Evolutionary conservation across 208 protist species (phyloP), one percentile per base, ranked within the genome.

Genomic region (Entamoeba moshkovskii): DNA sequence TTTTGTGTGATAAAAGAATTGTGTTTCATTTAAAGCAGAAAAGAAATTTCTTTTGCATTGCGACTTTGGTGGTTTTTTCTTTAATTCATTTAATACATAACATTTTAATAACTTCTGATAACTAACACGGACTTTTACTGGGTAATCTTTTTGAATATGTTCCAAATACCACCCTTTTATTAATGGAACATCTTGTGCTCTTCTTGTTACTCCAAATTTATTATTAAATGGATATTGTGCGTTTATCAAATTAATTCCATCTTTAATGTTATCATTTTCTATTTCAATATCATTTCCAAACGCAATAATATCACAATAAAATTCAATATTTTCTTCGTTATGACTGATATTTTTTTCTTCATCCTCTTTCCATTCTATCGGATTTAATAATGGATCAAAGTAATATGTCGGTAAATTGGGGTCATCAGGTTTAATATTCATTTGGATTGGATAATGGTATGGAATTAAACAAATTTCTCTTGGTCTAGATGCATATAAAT

Each of bases 1-100:
- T 91, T 98, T 97, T 3, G 99, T 99, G 45, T 97, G 98, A 94
- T 99, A 98, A 97, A 99, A 99, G 96, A 99, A 99, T 96, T 99
- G 99, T 16, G 99, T 98, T 25, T 97, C 95, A 29, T 96, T 95
- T 5, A 99, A 96, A 46, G 97, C 96, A 48, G 97, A 97, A 73
- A 99, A 97, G 11, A 99, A 96, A 94, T 97, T 96, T 92, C 97
- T 97, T 94, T 98, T 98, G 91, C 97, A 96, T 5, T n/a, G n/a
- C 6, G 59, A 73, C 22, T 73, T 73, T 38, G 59, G n/a, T 94
- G 95, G 95, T 47, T 97, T 95, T 49, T 97, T 96, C 95, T 99
- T 97, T 48, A 99, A 96, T 93, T 98, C 97, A 91, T 99, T 99
- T 52, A 99, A 97, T 15, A 99, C 98, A 95, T 98, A 98, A 95